Base-by-base conservation (phyloP, 1,139 yeast species). In the Meyerozyma guilliermondii region DNA sequence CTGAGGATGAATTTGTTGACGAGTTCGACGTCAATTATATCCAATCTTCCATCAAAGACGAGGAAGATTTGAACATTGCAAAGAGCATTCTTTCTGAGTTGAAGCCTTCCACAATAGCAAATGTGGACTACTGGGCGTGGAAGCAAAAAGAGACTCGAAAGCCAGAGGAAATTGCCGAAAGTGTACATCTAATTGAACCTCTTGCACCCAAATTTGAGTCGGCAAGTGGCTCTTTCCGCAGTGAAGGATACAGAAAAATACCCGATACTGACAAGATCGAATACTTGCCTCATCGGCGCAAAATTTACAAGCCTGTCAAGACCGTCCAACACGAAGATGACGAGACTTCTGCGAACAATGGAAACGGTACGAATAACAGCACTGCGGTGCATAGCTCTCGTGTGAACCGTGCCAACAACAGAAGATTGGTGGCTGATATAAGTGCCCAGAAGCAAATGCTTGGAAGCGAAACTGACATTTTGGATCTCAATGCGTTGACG, bases 351-450 rank as follows among this genome's bases (percentile, higher is more conserved):
- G 9, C 33, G 5, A 20, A 60, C 29, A 47, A 50, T 50, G 18
- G 46, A 42, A 44, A 40, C 44, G 43, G 50, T n/a, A 49, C 52
- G 31, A 31, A 55, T 38, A 55, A 59, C 18, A 49, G 55, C 16
- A 58, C 39, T 20, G 41, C 16, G 27, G 46, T 71, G 14, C 83
- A 81, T 46, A 82, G 87, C 45, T 87, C 96, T 3, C 80, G 97
- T 55, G 87, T 86, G 45, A 88, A 87, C 56, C 77, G 97, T 52
- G 95, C 95, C 20, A 84, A 85, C 51, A 88, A 88, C 53, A 78
- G 98, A 63, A 76, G 97, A 47, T 82, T 88, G 58, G 96, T 89
- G 1, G 96, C 95, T 9, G 96, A 89, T 60, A 84, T 89, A 39
- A 86, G 83, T 50, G 88, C 91, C 5, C 94, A 85, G 52, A 80